phyloP scores from a whole-genome alignment of 2,329 filamentous ascomycete species.

The Fusarium subglutinans region DNA sequence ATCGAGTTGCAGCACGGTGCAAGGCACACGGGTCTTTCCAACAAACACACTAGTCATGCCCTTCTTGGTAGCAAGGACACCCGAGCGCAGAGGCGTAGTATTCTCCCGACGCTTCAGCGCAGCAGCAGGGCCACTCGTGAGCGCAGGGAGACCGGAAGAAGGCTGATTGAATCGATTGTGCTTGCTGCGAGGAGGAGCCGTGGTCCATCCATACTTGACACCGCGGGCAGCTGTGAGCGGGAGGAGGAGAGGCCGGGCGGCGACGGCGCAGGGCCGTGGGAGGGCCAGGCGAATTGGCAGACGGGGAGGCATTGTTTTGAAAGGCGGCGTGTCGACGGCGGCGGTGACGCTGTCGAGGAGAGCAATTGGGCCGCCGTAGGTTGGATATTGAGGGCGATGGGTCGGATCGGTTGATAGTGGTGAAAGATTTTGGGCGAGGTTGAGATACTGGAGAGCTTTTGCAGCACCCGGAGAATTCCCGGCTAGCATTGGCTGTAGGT shows the following conservation, averaged over 20 bases:
- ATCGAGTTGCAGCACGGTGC: constrained; percentile 94
- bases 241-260: constrained; percentile 53
- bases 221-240: constrained; percentile 58
- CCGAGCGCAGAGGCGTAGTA: constrained; percentile 75
- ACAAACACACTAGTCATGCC: constrained; percentile 95
- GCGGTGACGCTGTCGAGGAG: constrained; percentile 12
- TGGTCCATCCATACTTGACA: constrained; percentile 70
- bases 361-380: constrained; percentile 28
- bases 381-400: constrained; percentile 6
- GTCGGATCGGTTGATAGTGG: constrained; percentile 23
- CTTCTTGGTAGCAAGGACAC: constrained; percentile 88
- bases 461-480: constrained; percentile 38
- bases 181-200: constrained; percentile 60
- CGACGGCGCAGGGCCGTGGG: constrained; percentile 48
- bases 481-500: constrained; percentile 2
- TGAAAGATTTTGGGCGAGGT: constrained; percentile 39
- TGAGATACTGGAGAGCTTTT: constrained; percentile 28
- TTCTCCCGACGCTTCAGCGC: constrained; percentile 67
- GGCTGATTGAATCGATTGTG: constrained; percentile 70
- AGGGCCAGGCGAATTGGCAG: constrained; percentile 56
- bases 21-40: constrained; percentile 79
- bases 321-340: constrained; percentile 11
- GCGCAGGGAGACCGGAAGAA: constrained; percentile 63
- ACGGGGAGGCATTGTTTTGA: constrained; percentile 55
- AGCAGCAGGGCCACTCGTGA: constrained; percentile 67